These are phyloP conservation scores for Daldinia concentrica DNA, from an alignment of 495 filamentous ascomycete species.

Conservation along the genomic window DNA sequence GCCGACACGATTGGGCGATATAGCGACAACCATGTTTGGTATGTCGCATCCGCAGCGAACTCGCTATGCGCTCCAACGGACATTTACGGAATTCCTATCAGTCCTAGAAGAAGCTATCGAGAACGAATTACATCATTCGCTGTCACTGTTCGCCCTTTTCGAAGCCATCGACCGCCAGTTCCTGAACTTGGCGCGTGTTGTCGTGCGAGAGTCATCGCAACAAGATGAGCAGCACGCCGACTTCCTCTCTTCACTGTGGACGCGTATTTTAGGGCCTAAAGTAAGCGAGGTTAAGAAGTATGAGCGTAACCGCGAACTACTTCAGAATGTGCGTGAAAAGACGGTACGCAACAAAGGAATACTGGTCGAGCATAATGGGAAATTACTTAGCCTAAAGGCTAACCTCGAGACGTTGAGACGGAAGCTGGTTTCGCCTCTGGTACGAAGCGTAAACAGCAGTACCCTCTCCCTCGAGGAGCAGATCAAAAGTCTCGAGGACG, in stretches of 20 bases:
- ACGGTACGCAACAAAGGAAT: slow-evolving; percentile 88
- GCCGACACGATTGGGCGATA: slow-evolving; percentile 71
- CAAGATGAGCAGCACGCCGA: slow-evolving; percentile 83
- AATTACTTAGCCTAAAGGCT: slow-evolving; percentile 78
- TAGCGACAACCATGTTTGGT: slow-evolving; percentile 79
- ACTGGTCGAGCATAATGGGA: slow-evolving; percentile 82
- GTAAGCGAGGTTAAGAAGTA: slow-evolving; percentile 79
- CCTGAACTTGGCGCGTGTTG: slow-evolving; percentile 84
- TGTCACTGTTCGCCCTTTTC: slow-evolving; percentile 81
- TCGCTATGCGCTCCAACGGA: slow-evolving; percentile 79
- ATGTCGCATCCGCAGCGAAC: slow-evolving; percentile 79
- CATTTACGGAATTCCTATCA: slow-evolving; percentile 86
- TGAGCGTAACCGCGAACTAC: slow-evolving; percentile 81
- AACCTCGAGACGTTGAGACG: slow-evolving; percentile 79
- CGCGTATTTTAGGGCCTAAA: slow-evolving; percentile 78
- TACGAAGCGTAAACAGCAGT: slow-evolving; percentile 72
- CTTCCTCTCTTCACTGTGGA: slow-evolving; percentile 85
- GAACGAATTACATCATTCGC: slow-evolving; percentile 78
- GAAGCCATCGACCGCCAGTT: slow-evolving; percentile 89
- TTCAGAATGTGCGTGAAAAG: slow-evolving; percentile 78
- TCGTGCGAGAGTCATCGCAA: slow-evolving; percentile 79
- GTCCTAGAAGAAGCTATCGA: slow-evolving; percentile 89
- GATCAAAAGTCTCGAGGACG: slow-evolving; percentile 80
- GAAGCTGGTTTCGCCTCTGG: slow-evolving; percentile 82
- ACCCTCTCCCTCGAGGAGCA: slow-evolving; percentile 82